These are phyloP conservation scores for Mentha longifolia DNA, from an alignment of 257 asterid species.

Conservation along the genomic window DNA sequence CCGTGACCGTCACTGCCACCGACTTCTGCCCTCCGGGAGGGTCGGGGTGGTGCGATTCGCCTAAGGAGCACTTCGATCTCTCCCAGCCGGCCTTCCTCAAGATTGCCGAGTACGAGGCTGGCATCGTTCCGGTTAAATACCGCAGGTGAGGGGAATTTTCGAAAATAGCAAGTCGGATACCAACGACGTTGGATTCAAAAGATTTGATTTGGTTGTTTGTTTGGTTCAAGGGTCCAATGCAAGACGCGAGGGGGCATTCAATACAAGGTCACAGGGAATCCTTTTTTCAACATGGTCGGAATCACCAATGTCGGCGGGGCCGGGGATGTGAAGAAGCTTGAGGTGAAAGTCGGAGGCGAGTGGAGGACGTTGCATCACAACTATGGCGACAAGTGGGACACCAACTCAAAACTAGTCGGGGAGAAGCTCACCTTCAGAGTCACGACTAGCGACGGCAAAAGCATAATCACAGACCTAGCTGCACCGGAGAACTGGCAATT, in stretches of 20 bases:
- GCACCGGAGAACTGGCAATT: constrained; percentile 48
- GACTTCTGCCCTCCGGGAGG: constrained; percentile 43
- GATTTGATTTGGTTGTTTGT: not conserved
- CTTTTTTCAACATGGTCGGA: constrained; percentile 44
- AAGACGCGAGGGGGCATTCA: constrained; percentile 51
- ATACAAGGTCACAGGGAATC: constrained; percentile 50
- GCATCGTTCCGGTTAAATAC: constrained; percentile 45
- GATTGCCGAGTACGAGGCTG: constrained; percentile 49
- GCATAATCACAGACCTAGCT: constrained; percentile 21
- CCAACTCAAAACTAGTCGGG: constrained; percentile 35
- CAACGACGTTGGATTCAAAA: not conserved
- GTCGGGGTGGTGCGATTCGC: constrained; percentile 47
- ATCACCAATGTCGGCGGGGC: constrained; percentile 57
- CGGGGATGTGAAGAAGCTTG: constrained; percentile 43
- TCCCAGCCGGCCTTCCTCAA: constrained; percentile 48
- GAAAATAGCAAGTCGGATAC: too few relatives aligned
- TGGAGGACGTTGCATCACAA: constrained; percentile 45
- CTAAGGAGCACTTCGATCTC: constrained; percentile 49
- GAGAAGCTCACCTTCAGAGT: constrained; percentile 40
- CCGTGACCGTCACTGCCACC: constrained; percentile 44
- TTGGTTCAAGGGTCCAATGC: constrained; percentile 49
- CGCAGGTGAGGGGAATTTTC: constrained; percentile 47
- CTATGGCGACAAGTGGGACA: constrained; percentile 56
- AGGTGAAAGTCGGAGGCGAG: constrained; percentile 30
- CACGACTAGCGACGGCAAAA: constrained; percentile 50